Evolutionary conservation across 23 red algal species (phyloP), one percentile per base, ranked within the genome.

Genomic region (Gracilaria gracilis): DNA sequence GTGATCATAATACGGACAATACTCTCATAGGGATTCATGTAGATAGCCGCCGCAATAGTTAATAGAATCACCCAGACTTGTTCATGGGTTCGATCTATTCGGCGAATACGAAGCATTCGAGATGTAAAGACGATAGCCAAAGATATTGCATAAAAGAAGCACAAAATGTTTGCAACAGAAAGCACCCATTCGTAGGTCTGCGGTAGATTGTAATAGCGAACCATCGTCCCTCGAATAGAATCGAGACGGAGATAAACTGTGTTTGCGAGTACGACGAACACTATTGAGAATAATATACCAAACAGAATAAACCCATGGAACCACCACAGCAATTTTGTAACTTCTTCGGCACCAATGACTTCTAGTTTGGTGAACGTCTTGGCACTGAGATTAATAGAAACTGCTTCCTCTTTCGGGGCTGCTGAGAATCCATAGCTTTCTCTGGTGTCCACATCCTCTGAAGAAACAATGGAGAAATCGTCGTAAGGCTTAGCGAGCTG

Each of bases 1-100:
- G 54, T 64, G 40, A 79, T 65, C 83, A 89, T 80, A 46, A 95
- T 78, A 23, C 84, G 76, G 33, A 88, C 83, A 58, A 95, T 69
- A 47, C 61, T 80, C 62, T 95, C 86, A 36, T 89, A 89, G 17
- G 93, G 93, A 65, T 88, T 95, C 36, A 83, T 46, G 47, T 95
- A 95, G 40, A 88, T 83, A 20, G 93, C 61, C 0, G 80, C 85
- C 4, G 85, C 93, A 12, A 79, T 77, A 9, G 83, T 88, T 35
- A 95, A 61, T 23, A 90, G 55, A 28, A 95, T 78, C 57, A 95
- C 93, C 93, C 93, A 95, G 5, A 95, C 82, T 69, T 89, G 84
- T 54, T 95, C 93, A 54, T 85, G 83, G 4, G 82, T 87, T 57
- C 84, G 55, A 71, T 95, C 73, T 54, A 44, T 29, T 48, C 76